Percentiles rank a stretch among this genome's conserved stretches.
Evolutionary conservation across 352 stramenopile genomes (phyloP).

Genomic region (Pythium oligandrum): DNA sequence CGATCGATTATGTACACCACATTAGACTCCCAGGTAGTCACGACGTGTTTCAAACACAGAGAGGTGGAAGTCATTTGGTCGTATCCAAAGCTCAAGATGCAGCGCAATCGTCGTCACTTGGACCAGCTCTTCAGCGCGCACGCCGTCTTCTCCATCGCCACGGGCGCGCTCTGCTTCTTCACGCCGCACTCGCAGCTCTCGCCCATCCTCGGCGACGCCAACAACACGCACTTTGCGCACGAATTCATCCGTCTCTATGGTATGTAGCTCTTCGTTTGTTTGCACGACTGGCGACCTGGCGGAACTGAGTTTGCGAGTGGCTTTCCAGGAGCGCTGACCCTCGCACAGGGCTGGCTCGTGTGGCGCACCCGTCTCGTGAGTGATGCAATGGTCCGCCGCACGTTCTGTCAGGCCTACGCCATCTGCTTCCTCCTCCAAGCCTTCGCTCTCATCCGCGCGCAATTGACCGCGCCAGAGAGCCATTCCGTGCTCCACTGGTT

Average conservation of each 20-base stretch:
- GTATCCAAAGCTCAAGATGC: conserved; percentile 10
- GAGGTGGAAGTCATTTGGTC: background rate
- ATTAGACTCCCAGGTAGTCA: background rate
- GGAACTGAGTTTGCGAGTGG: too few species aligned
- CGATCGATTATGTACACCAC: background rate
- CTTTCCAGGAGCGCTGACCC: conserved; percentile 56
- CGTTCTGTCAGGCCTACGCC: conserved; percentile 86
- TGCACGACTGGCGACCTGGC: too few species aligned
- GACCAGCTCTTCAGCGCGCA: conserved; percentile 79
- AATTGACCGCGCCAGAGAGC: conserved; percentile 63
- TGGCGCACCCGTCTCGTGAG: conserved; percentile 84
- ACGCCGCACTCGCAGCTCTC: conserved; percentile 79
- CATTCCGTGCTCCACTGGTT: conserved; percentile 81
- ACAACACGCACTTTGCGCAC: conserved; percentile 80
- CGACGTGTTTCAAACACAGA: background rate
- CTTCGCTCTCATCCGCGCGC: conserved; percentile 62
- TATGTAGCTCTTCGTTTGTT: conserved; percentile 9
- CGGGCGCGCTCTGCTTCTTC: conserved; percentile 65
- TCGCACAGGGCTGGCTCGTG: conserved; percentile 83
- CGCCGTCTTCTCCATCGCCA: conserved; percentile 61
- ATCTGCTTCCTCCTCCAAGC: conserved; percentile 83
- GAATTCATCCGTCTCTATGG: conserved; percentile 86
- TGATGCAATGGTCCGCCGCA: conserved; percentile 77
- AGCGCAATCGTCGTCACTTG: conserved; percentile 68
- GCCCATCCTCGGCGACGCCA: conserved; percentile 63